Conservation (phyloP, 495 filamentous ascomycete genomes). For the Daldinia grandis region DNA sequence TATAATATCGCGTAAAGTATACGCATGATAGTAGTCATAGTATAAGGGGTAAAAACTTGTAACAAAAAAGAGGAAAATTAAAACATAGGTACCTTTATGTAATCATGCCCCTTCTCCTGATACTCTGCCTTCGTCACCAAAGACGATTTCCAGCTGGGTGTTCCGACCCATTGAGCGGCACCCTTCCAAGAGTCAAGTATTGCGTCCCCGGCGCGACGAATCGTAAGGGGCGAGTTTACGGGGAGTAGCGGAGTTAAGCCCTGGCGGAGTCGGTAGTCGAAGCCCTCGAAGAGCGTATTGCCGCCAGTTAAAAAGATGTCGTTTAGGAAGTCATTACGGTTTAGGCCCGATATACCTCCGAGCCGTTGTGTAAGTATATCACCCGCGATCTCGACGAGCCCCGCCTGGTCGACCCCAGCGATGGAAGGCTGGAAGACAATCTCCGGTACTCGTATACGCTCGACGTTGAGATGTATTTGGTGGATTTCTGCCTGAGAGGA, state of each 20-base stretch:
- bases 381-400: constrained; percentile 86
- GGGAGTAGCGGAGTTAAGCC: constrained; percentile 79
- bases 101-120: constrained; percentile 83
- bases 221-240: constrained; percentile 66
- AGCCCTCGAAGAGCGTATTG: constrained; percentile 85
- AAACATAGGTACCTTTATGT: constrained; percentile 78
- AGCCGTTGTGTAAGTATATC: constrained; percentile 86
- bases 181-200: constrained; percentile 91
- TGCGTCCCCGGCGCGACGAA: constrained; percentile 76
- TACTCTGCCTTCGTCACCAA: constrained; percentile 77
- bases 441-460: constrained; percentile 95
- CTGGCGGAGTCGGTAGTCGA: constrained; percentile 79
- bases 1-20: not conserved
- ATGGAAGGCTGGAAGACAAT: constrained; percentile 93
- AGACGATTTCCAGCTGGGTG: constrained; percentile 56
- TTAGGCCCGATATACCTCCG: constrained; percentile 56
- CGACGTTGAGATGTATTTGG: constrained; percentile 94
- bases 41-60: not conserved
- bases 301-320: constrained; percentile 96
- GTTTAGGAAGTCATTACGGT: constrained; percentile 71
- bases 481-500: constrained; percentile 81
- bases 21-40: not conserved
- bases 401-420: constrained; percentile 93
- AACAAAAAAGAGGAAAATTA: constrained; percentile 19
- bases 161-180: constrained; percentile 79